Evolutionary conservation across 169 alveolate genomes (phyloP).

Genomic region (Cryptosporidium meleagridis): DNA sequence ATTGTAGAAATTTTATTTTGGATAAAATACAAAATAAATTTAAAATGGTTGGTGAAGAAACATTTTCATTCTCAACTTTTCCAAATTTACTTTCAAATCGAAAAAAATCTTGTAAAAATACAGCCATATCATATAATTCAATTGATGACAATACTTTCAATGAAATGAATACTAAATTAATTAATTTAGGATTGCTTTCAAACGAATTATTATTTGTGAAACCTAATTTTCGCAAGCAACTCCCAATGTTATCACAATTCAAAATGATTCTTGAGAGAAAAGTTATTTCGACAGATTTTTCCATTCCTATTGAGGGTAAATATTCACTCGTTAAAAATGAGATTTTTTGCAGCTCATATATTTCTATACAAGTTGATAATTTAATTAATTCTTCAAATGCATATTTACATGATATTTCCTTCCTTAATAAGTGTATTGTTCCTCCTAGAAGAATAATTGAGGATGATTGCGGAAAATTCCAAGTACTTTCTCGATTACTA

Average conservation of each 20-base stretch:
- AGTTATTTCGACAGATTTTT: background rate
- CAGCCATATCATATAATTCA: background rate
- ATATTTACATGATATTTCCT: background rate
- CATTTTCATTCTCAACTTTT: slow-evolving; percentile 8
- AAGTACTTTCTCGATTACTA: slow-evolving; percentile 85
- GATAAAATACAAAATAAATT: background rate
- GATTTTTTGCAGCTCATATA: background rate
- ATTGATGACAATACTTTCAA: background rate
- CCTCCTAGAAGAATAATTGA: slow-evolving; percentile 85
- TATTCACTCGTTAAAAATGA: slow-evolving; percentile 33
- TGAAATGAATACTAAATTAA: background rate
- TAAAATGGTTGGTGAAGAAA: background rate
- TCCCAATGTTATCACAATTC: slow-evolving; percentile 17
- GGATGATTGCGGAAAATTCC: slow-evolving; percentile 96
- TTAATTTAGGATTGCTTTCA: background rate
- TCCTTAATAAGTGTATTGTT: slow-evolving; percentile 76
- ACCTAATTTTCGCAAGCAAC: background rate
- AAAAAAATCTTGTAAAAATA: background rate
- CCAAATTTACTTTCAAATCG: background rate
- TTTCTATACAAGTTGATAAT: slow-evolving; percentile 15
- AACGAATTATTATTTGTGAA: background rate
- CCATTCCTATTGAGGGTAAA: slow-evolving; percentile 41
- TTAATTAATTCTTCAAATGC: background rate
- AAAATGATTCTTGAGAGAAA: background rate
- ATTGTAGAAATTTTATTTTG: slow-evolving; percentile 13